Base-by-base conservation (phyloP, 2,329 filamentous ascomycete species). In the Albophoma yamanashiensis region DNA sequence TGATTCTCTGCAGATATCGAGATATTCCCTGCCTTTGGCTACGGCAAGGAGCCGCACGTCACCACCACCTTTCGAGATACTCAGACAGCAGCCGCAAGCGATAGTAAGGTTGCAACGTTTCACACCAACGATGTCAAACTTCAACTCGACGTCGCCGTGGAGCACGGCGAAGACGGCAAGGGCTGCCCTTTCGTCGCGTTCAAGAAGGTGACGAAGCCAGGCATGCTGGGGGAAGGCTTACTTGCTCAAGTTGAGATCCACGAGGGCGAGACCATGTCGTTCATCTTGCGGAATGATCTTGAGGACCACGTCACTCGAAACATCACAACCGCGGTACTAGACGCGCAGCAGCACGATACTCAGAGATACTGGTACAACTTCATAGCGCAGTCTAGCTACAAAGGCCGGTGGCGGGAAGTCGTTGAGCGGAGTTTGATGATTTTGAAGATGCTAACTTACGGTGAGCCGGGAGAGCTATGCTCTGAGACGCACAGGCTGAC, bases 311-410 rank as follows among this genome's bases (percentile, higher is more conserved):
- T 83, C 42, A 84, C 84, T 0, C 73, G 78, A 39, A 72, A 80
- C 58, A 83, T 89, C 63, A 85, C 84, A 4, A 82, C 79, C 1
- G 68, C 77, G 0, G 75, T 86, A 40, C 71, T 91, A 14, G 79
- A 87, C 67, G 71, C 72, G 4, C 78, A 89, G 66, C 88, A 91
- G 69, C 81, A 87, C 63, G 84, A 86, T 63, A 92, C 88, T 0
- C 86, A 88, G 67, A 78, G 76, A 11, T 92, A 82, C 70, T 92
- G 89, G 89, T 86, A 81, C 65, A 84, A 85, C 65, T 92, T 88
- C 84, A 88, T 91, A 59, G 79, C 81, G 7, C 84, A 86, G 69
- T 87, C 84, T 70, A 84, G 80, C 64, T 92, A 91, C 71, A 84
- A 83, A 61, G 89, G 89, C 6, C 81, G 85, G 40, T 92, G 88